Base-by-base conservation (phyloP, 2,329 filamentous ascomycete genomes). In the Trichoderma hamatum region DNA sequence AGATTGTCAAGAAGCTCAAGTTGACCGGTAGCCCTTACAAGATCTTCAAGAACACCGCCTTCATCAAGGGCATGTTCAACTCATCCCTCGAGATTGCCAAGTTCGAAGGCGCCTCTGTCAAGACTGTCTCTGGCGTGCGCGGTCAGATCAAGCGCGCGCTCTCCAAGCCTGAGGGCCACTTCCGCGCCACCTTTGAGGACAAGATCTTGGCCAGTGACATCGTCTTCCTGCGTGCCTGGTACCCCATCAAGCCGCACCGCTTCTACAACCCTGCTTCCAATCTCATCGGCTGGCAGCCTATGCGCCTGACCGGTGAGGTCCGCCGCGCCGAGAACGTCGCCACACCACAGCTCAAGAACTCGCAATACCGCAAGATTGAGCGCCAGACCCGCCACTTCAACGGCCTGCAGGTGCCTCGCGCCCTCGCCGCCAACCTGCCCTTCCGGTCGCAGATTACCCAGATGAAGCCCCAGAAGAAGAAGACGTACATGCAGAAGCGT, bases 1-100 rank as follows among this genome's bases (percentile, higher is more conserved):
- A 99, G 79, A 98, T 99, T 73, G 96, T 99, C 80, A 99, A 99
- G 87, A 99, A 99, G 85, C 90, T 99, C 77, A 99, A 99, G 81
- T 88, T 99, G 60, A 97, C 94, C 0, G 96, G 96, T 70, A 86
- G 89, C 59, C 94, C 96, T 1, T 96, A 96, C 86, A 98, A 98
- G 83, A 96, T 98, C 80, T 98, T 96, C 88, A 97, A 97, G 82
- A 99, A 99, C 83, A 99, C 96, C 0, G 94, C 96, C 49, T 99
- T 99, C 79, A 94, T 99, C 82, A 96, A 96, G 80, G 93, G 97
- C 82, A 99, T 99, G 96, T 99, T 99, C 85, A 94, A 89, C 77
- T 90, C 91, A 0, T 86, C 93, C 0, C 89, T 99, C 52, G 96
- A 99, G 79, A 96, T 99, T 72, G 95, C 96, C 76, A 99, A 98